Percentiles rank a stretch among this genome's conserved stretches.
Evolutionary conservation across 2,329 filamentous ascomycete species (phyloP).

Genomic region (Hansfordia pulvinata): DNA sequence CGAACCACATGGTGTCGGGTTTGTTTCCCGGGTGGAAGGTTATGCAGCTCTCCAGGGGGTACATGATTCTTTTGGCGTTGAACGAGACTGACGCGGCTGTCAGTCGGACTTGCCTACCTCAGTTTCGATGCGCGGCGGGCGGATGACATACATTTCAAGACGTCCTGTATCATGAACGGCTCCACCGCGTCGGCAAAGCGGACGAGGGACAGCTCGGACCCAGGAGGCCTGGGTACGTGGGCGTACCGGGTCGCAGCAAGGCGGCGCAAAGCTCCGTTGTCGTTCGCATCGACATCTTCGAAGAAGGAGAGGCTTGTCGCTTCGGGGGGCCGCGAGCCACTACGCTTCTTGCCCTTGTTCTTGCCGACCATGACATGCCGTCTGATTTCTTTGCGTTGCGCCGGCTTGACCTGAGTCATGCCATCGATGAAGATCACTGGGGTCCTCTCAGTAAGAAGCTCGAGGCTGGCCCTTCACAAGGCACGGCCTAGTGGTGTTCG

Average conservation of each 20-base stretch:
- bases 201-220: constrained; percentile 10
- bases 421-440: too few species aligned
- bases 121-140: background rate
- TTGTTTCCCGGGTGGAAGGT: too few species aligned
- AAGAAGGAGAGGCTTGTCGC: too few species aligned
- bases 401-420: constrained; percentile 14
- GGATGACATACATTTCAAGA: constrained; percentile 15
- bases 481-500: too few species aligned
- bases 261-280: too few species aligned
- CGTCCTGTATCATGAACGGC: constrained; percentile 8
- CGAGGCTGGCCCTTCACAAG: too few species aligned
- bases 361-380: constrained; percentile 28
- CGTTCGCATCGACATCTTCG: constrained; percentile 1
- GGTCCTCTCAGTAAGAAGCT: too few species aligned
- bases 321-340: too few species aligned
- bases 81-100: constrained; percentile 12
- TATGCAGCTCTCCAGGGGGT: constrained; percentile 18
- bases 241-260: too few species aligned
- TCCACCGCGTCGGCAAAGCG: constrained; percentile 15
- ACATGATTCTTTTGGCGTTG: constrained; percentile 17
- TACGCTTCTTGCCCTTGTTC: constrained; percentile 17
- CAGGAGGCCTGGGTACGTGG: constrained; percentile 6
- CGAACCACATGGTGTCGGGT: constrained; percentile 15
- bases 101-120: background rate
- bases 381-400: constrained; percentile 21